Percentiles rank a stretch among this genome's conserved stretches.
These are phyloP conservation scores for Phytopythium cucurbitacearum DNA, from an alignment of 352 stramenopile genomes.

Conservation along the genomic window DNA sequence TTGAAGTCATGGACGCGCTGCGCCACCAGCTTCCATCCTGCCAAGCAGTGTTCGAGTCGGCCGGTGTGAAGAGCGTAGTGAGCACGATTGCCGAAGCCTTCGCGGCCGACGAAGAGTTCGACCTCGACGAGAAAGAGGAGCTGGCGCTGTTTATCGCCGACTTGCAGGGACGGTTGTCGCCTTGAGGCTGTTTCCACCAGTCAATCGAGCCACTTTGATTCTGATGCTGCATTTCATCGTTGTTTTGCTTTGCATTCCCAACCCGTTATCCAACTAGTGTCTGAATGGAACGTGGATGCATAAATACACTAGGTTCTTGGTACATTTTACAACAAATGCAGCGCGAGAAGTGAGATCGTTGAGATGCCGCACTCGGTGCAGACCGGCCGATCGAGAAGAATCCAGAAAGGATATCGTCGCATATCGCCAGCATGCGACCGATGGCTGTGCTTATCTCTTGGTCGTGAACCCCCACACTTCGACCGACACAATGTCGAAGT, in stretches of 20 bases:
- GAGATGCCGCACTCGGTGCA: no score
- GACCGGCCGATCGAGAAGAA: no score
- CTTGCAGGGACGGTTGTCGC: constrained; percentile 22
- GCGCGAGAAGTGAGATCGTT: no score
- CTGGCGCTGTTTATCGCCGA: constrained; percentile 35
- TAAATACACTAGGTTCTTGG: background rate
- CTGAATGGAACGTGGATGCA: background rate
- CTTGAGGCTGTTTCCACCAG: background rate
- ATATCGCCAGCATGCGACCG: no score
- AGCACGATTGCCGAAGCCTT: constrained; percentile 19
- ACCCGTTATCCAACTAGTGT: background rate
- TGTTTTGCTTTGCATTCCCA: background rate
- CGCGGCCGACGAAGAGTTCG: constrained; percentile 29
- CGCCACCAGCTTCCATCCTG: constrained; percentile 55
- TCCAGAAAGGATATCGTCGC: no score
- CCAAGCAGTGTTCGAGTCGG: constrained; percentile 27
- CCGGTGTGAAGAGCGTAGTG: constrained; percentile 36
- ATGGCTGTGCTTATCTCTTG: constrained; percentile 25
- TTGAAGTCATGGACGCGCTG: constrained; percentile 62
- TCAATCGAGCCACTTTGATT: background rate
- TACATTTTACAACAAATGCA: background rate
- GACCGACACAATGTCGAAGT: constrained; percentile 57
- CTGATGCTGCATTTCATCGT: background rate
- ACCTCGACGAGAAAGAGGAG: constrained; percentile 55
- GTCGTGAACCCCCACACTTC: constrained; percentile 68